A percentile compares a stretch with the other conserved stretches of the same genome.
phyloP scores from a whole-genome alignment of 306 rosid species.

The Vigna reflexopilosa region DNA sequence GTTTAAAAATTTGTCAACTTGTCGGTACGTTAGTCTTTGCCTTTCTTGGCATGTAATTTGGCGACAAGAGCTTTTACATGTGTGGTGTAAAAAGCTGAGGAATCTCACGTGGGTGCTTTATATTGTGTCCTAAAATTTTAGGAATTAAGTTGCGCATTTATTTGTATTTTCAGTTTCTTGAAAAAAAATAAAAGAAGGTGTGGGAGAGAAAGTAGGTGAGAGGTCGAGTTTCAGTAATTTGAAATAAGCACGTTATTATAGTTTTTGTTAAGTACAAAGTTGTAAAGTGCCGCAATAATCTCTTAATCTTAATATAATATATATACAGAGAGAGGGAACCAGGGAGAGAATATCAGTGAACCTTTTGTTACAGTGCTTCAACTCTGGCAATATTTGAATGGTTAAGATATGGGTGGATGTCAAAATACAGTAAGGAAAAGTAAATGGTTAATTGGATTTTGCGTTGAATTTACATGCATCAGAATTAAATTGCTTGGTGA shows the following conservation, averaged over 20 bases:
- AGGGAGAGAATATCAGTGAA: background rate
- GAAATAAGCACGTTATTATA: constrained; percentile 21
- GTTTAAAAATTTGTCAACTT: constrained; percentile 54
- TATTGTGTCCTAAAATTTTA: constrained; percentile 27
- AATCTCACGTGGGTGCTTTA: constrained; percentile 50
- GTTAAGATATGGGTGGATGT: constrained; percentile 38
- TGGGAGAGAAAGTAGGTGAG: constrained; percentile 34
- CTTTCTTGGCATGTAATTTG: constrained; percentile 56
- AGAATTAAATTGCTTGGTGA: constrained; percentile 26
- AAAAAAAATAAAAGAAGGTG: background rate
- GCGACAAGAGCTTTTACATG: constrained; percentile 50
- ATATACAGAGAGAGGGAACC: background rate
- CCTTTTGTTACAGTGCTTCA: constrained; percentile 3
- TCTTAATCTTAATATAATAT: constrained; percentile 11
- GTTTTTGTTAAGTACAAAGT: constrained; percentile 1
- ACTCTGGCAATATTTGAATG: constrained; percentile 37
- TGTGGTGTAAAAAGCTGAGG: constrained; percentile 49
- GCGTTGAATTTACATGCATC: constrained; percentile 42
- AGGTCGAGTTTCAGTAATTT: constrained; percentile 19
- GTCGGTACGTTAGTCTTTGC: constrained; percentile 57
- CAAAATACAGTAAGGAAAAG: constrained; percentile 47
- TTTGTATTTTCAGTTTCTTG: constrained; percentile 25
- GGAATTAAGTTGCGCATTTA: constrained; percentile 17
- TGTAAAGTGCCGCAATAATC: constrained; percentile 24
- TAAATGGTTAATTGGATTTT: constrained; percentile 48